Conservation (phyloP, 2,329 filamentous ascomycete species). For the Aureobasidium leucospermi region DNA sequence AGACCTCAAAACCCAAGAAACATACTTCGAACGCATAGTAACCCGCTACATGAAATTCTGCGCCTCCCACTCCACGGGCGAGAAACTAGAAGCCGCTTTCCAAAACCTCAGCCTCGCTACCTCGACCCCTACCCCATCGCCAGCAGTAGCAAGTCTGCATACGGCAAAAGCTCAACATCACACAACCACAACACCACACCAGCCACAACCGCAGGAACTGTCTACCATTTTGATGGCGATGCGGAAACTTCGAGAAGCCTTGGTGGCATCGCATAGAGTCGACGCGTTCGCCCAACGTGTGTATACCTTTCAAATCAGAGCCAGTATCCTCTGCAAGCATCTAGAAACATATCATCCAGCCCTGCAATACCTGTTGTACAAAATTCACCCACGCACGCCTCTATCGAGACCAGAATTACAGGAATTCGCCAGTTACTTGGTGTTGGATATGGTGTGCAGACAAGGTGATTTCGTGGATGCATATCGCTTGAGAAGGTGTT, state of each 20-base stretch:
- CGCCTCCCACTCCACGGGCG: slow-evolving; percentile 61
- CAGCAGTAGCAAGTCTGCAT: slow-evolving; percentile 6
- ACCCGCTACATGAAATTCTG: slow-evolving; percentile 88
- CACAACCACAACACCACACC: not conserved
- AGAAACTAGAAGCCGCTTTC: slow-evolving; percentile 69
- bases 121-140: not conserved
- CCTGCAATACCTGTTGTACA: slow-evolving; percentile 67
- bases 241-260: slow-evolving; percentile 84
- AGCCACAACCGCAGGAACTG: slow-evolving; percentile 43
- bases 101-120: slow-evolving; percentile 49
- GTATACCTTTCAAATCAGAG: slow-evolving; percentile 85
- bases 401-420: slow-evolving; percentile 65
- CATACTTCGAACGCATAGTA: slow-evolving; percentile 79
- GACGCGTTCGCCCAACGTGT: slow-evolving; percentile 81
- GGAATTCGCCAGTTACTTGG: slow-evolving; percentile 72
- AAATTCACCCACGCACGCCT: slow-evolving; percentile 58
- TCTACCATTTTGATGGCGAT: slow-evolving; percentile 72
- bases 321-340: slow-evolving; percentile 72
- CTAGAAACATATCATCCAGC: slow-evolving; percentile 87
- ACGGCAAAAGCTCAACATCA: slow-evolving; percentile 15
- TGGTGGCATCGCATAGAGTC: slow-evolving; percentile 67
- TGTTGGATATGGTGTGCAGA: slow-evolving; percentile 84
- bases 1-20: slow-evolving; percentile 70
- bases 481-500: slow-evolving; percentile 56
- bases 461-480: slow-evolving; percentile 68